Evolutionary conservation across 2,329 filamentous ascomycete species (phyloP).

Genomic region (Fusarium cyanostomum): DNA sequence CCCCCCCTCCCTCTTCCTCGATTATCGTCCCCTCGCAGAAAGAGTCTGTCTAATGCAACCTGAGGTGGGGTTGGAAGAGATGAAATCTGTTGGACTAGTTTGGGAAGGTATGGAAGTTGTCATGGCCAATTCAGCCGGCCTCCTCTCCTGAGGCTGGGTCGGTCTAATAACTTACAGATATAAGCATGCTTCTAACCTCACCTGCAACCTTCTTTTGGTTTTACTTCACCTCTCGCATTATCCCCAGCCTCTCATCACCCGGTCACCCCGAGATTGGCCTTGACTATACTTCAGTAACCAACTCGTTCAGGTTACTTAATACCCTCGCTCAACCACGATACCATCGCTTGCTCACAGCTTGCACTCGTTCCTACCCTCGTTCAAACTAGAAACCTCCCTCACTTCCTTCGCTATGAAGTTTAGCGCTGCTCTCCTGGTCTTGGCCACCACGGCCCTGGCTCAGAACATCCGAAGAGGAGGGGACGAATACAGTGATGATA

Average conservation of each 20-base stretch:
- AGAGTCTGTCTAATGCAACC: slow-evolving; percentile 35
- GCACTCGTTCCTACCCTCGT: slow-evolving; percentile 34
- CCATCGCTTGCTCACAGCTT: slow-evolving; percentile 33
- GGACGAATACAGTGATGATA: slow-evolving; percentile 27
- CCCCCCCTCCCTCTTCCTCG: slow-evolving; percentile 33
- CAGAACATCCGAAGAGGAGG: slow-evolving; percentile 34
- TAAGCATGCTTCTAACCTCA: slow-evolving; percentile 31
- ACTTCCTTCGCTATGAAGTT: slow-evolving; percentile 40
- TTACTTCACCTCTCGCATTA: slow-evolving; percentile 25
- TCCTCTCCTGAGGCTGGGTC: slow-evolving; percentile 10
- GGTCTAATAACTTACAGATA: slow-evolving; percentile 30
- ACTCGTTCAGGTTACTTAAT: slow-evolving; percentile 47
- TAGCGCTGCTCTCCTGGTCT: slow-evolving; percentile 35
- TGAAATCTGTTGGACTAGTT: slow-evolving; percentile 26
- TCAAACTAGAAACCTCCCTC: slow-evolving; percentile 15
- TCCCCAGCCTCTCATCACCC: slow-evolving; percentile 24
- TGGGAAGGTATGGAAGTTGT: slow-evolving; percentile 30
- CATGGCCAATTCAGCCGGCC: slow-evolving; percentile 28
- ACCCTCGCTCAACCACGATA: slow-evolving; percentile 38
- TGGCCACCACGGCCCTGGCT: slow-evolving; percentile 41
- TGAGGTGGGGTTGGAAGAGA: slow-evolving; percentile 32
- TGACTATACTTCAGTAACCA: slow-evolving; percentile 37
- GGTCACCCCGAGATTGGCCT: slow-evolving; percentile 19
- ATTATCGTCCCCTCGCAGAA: slow-evolving; percentile 36
- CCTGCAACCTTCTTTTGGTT: slow-evolving; percentile 18